These are phyloP conservation scores for Pestalotiopsis sp. DNA, from an alignment of 2,329 filamentous ascomycete genomes.

Conservation along the genomic window DNA sequence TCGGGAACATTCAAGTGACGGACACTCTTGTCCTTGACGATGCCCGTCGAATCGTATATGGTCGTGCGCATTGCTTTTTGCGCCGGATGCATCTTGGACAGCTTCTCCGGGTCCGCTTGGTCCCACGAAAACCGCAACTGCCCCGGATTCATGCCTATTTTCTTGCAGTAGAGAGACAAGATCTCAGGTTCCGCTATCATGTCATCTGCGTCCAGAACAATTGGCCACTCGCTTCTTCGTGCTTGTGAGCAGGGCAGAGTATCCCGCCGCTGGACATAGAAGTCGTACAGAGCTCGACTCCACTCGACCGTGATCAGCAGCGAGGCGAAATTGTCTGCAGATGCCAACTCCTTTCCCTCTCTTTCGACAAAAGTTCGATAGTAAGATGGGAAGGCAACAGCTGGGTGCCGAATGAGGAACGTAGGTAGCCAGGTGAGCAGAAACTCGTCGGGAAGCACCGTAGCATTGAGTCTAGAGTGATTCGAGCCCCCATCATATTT, in stretches of 20 bases:
- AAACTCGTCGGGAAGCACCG: slow-evolving; percentile 37
- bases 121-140: not conserved
- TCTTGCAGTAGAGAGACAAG: not conserved
- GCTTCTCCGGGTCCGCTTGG: not conserved
- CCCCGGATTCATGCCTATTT: not conserved
- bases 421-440: slow-evolving; percentile 35
- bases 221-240: not conserved
- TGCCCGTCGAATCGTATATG: not conserved
- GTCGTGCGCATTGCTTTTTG: not conserved
- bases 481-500: not conserved
- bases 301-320: not conserved
- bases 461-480: slow-evolving; percentile 27
- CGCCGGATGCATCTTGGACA: not conserved
- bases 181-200: not conserved
- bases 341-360: not conserved
- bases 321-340: not conserved
- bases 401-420: slow-evolving; percentile 42
- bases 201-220: not conserved
- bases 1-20: not conserved
- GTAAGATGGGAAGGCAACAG: slow-evolving; percentile 39
- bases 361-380: slow-evolving; percentile 26
- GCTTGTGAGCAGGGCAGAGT: not conserved
- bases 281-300: not conserved
- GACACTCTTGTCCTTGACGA: not conserved
- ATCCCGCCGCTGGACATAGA: not conserved